These are phyloP conservation scores for Pseudopyricularia cyperi DNA, from an alignment of 2,329 filamentous ascomycete species.

Conservation along the genomic window DNA sequence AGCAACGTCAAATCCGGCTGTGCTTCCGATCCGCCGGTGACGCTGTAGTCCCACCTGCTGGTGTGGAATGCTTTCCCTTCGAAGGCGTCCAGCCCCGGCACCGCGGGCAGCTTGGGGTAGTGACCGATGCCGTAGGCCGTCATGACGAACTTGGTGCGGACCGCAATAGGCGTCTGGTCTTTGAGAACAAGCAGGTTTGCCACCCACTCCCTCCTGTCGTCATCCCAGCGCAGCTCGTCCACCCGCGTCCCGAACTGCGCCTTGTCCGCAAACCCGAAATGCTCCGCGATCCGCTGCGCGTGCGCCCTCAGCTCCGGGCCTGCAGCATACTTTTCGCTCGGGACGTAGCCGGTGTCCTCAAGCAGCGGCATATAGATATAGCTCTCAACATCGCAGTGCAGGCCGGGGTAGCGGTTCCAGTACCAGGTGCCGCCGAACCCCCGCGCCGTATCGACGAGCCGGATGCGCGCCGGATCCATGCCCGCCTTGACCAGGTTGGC, in stretches of 20 bases:
- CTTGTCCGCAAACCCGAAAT: background rate
- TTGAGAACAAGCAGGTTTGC: background rate
- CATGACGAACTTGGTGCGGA: background rate
- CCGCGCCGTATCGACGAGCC: background rate
- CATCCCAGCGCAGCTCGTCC: background rate
- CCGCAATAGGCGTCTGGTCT: background rate
- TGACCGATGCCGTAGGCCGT: background rate
- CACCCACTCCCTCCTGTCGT: background rate
- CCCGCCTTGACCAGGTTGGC: background rate
- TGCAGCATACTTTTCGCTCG: constrained; percentile 27
- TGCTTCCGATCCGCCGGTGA: constrained; percentile 21
- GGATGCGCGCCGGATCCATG: background rate
- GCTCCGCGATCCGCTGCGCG: background rate
- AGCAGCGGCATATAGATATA: constrained; percentile 48
- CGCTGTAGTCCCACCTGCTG: constrained; percentile 29
- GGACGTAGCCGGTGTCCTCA: constrained; percentile 47
- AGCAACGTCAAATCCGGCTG: constrained; percentile 26
- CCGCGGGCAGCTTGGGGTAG: background rate
- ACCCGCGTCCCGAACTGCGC: background rate
- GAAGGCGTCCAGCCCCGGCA: background rate
- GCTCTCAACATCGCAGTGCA: constrained; percentile 32
- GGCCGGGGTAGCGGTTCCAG: constrained; percentile 2
- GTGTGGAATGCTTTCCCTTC: constrained; percentile 22
- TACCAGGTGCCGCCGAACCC: background rate
- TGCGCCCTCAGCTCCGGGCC: constrained; percentile 7